phyloP scores from a whole-genome alignment of 2,329 filamentous ascomycete genomes.

The Pseudocercospora crystallina region DNA sequence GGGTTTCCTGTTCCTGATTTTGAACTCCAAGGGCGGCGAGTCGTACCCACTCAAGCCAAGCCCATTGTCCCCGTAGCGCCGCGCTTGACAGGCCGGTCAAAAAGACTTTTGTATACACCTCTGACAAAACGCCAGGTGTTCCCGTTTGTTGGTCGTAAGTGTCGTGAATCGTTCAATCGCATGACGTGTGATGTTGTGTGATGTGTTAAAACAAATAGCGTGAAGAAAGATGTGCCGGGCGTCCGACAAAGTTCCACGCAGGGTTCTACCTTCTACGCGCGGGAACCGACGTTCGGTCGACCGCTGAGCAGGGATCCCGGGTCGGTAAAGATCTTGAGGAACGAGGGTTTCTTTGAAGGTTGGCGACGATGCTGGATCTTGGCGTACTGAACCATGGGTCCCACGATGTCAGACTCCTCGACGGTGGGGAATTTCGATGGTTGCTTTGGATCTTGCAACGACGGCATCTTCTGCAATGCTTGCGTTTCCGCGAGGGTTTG shows the following conservation, averaged over 20 bases:
- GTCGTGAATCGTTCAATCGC: not conserved
- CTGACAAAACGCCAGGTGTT: no score
- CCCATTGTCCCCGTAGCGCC: constrained; percentile 7
- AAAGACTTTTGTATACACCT: constrained; percentile 13
- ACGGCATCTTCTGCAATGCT: constrained; percentile 65
- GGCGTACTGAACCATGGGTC: constrained; percentile 70
- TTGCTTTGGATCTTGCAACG: constrained; percentile 63
- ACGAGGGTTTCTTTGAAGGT: constrained; percentile 30
- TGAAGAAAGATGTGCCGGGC: not conserved
- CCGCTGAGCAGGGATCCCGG: constrained; percentile 27
- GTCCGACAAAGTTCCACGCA: not conserved
- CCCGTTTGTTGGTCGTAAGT: constrained; percentile 7
- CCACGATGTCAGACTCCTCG: constrained; percentile 89
- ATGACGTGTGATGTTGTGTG: not conserved
- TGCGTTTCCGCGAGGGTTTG: constrained; percentile 46
- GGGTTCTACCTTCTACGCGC: not conserved
- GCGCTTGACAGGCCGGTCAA: constrained; percentile 12
- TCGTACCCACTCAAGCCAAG: constrained; percentile 2
- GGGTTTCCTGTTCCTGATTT: not conserved
- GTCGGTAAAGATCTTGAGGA: constrained; percentile 38
- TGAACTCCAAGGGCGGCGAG: constrained; percentile 1
- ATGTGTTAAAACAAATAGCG: constrained; percentile 5
- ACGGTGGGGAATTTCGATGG: constrained; percentile 84
- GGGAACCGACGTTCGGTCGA: constrained; percentile 21
- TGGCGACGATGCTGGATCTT: constrained; percentile 32